Evolutionary conservation across 495 filamentous ascomycete species (phyloP), one percentile per base, ranked within the genome.

Genomic region (Cladorrhinum samala): DNA sequence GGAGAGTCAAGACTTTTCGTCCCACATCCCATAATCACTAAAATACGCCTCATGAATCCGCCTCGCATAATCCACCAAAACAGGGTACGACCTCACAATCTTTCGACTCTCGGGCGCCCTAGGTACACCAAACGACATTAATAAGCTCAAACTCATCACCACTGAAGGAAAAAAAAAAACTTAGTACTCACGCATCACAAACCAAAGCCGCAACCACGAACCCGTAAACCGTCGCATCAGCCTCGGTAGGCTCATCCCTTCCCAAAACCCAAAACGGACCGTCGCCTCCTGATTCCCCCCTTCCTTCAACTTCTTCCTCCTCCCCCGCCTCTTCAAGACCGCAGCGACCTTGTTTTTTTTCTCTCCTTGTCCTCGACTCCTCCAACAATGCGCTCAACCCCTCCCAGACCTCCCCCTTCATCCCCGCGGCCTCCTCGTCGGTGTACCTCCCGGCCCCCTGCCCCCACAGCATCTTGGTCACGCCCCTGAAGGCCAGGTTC

Each of bases 251-350:
- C 7, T 57, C 37, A 0, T 73, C 62, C 0, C 78, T 76, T 0
- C 82, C 82, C 4, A 83, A 64, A 16, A 79, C 53, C 81, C 82
- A 86, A 49, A 84, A 85, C 2, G 72, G 71, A n/a, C n/a, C n/a
- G n/a, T n/a, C n/a, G n/a, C n/a, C 8, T 60, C 61, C 0, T 63
- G 61, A 13, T 45, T 19, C 2, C n/a, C 51, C 16, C 42, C 45
- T 21, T 44, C 56, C 16, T 49, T 54, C 24, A n/a, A n/a, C n/a
- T n/a, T n/a, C n/a, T n/a, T n/a, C n/a, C n/a, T n/a, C n/a, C n/a
- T n/a, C n/a, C n/a, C n/a, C n/a, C n/a, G n/a, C n/a, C n/a, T n/a
- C n/a, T n/a, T n/a, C n/a, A n/a, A n/a, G n/a, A n/a, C n/a, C n/a
- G n/a, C n/a, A n/a, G n/a, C n/a, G n/a, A n/a, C n/a, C n/a, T n/a